Evolutionary conservation across 1,139 yeast species (phyloP).

Genomic region (Scheffersomyces parashehatae): DNA sequence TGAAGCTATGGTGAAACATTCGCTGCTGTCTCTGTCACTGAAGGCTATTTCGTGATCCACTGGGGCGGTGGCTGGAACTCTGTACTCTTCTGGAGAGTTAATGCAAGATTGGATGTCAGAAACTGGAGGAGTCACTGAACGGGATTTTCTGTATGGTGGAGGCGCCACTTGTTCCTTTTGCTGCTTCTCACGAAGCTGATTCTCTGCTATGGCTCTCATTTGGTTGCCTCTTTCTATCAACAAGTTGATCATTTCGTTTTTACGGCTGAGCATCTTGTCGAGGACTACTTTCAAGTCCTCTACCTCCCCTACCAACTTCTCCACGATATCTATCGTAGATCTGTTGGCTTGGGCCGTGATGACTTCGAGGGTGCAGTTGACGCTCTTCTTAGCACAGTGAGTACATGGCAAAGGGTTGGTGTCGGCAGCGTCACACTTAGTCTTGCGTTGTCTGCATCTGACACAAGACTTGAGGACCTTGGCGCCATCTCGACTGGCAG

Average conservation of each 20-base stretch:
- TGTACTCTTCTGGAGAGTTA: slow-evolving; percentile 14
- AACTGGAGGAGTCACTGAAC: slow-evolving; percentile 11
- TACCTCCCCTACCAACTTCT: slow-evolving; percentile 33
- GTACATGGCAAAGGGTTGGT: slow-evolving; percentile 59
- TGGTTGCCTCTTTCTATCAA: slow-evolving; percentile 20
- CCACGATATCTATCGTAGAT: slow-evolving; percentile 28
- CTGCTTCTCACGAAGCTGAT: background rate
- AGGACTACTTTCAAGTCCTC: slow-evolving; percentile 25
- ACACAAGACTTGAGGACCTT: slow-evolving; percentile 55
- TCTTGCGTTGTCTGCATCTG: slow-evolving; percentile 65
- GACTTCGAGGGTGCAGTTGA: slow-evolving; percentile 51
- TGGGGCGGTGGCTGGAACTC: slow-evolving; percentile 8
- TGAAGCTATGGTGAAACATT: slow-evolving; percentile 18
- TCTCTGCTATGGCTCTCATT: background rate
- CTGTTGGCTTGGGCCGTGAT: slow-evolving; percentile 29
- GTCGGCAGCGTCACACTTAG: slow-evolving; percentile 57
- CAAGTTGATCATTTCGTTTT: slow-evolving; percentile 24
- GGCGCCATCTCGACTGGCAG: slow-evolving; percentile 14
- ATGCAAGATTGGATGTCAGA: slow-evolving; percentile 32
- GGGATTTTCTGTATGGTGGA: slow-evolving; percentile 4
- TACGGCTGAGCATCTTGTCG: slow-evolving; percentile 25
- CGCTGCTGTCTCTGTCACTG: slow-evolving; percentile 8
- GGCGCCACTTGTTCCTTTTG: slow-evolving; percentile 2
- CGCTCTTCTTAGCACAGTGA: slow-evolving; percentile 52
- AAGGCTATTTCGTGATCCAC: slow-evolving; percentile 9